phyloP scores from a whole-genome alignment of 2,329 filamentous ascomycete genomes.

The Aspergillus udagawae region DNA sequence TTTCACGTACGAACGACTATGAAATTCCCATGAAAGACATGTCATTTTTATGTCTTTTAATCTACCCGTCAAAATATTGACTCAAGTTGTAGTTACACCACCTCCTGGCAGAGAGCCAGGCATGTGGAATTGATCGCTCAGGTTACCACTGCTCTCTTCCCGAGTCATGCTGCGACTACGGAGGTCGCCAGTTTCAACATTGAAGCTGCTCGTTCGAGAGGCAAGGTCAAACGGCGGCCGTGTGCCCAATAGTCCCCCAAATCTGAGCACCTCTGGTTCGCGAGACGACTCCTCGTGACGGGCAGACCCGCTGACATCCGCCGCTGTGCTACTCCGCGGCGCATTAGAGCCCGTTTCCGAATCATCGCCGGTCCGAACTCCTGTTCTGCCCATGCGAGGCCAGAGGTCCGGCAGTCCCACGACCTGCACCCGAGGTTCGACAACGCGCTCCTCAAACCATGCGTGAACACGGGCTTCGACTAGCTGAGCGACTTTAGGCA shows the following conservation, averaged over 20 bases:
- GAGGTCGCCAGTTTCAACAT: constrained; percentile 28
- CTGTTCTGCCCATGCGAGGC: constrained; percentile 53
- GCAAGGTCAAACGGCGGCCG: constrained; percentile 28
- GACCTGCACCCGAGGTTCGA: constrained; percentile 63
- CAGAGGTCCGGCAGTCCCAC: constrained; percentile 60
- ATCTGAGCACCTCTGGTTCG: constrained; percentile 32
- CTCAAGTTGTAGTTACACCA: constrained; percentile 17
- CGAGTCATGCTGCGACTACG: constrained; percentile 31
- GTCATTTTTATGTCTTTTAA: neutral
- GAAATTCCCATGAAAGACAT: neutral
- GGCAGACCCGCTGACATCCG: constrained; percentile 22
- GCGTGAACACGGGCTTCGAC: constrained; percentile 62
- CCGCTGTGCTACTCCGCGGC: constrained; percentile 26
- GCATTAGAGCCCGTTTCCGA: constrained; percentile 34
- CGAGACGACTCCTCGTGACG: constrained; percentile 18
- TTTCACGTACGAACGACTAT: neutral
- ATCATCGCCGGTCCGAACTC: constrained; percentile 41
- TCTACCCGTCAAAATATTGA: neutral
- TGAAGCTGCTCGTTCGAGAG: constrained; percentile 33
- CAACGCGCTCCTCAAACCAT: constrained; percentile 65
- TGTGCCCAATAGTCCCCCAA: constrained; percentile 25
- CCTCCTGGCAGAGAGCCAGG: constrained; percentile 36
- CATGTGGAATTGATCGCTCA: constrained; percentile 35
- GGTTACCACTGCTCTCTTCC: constrained; percentile 25
- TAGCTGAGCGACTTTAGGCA: constrained; percentile 63